A percentile compares a stretch with the other conserved stretches of the same genome.
phyloP scores from a whole-genome alignment of 768 basidiomycete genomes.

The Terana coerulea region DNA sequence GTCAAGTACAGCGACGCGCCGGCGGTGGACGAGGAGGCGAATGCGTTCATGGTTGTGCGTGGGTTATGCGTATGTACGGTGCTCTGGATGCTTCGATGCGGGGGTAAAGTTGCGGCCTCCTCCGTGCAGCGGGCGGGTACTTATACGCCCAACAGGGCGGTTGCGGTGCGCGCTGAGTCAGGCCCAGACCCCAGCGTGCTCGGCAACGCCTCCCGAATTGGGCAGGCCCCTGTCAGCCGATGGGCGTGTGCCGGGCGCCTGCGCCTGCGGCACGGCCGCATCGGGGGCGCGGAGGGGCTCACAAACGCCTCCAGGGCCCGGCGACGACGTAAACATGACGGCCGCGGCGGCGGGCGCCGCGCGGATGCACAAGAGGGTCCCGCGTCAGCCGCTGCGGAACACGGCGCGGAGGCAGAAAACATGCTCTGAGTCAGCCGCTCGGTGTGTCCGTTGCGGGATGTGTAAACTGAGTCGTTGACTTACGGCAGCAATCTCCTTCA shows the following conservation, averaged over 20 bases:
- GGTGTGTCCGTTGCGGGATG: too few relatives aligned
- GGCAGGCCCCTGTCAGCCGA: background rate
- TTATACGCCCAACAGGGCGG: background rate
- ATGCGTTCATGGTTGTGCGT: constrained; percentile 7
- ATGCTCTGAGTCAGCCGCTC: too few relatives aligned
- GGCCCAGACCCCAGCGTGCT: background rate
- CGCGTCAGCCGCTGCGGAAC: too few relatives aligned
- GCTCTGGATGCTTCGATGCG: too few relatives aligned
- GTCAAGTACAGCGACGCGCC: background rate
- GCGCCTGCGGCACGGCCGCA: background rate
- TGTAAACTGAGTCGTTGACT: too few relatives aligned
- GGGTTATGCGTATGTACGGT: too few relatives aligned
- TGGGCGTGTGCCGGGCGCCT: background rate
- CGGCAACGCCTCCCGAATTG: background rate
- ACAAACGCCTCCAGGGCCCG: background rate
- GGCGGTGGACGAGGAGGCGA: constrained; percentile 10
- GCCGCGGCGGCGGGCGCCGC: too few relatives aligned
- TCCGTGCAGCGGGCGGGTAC: background rate
- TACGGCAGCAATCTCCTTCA: too few relatives aligned
- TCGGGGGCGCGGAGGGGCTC: background rate
- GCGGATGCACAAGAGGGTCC: too few relatives aligned
- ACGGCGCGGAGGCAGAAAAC: too few relatives aligned
- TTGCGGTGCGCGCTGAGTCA: background rate
- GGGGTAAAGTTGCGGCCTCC: background rate
- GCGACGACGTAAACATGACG: constrained; percentile 3